phyloP scores from a whole-genome alignment of 352 stramenopile genomes.

The Blastocystis hominis region DNA sequence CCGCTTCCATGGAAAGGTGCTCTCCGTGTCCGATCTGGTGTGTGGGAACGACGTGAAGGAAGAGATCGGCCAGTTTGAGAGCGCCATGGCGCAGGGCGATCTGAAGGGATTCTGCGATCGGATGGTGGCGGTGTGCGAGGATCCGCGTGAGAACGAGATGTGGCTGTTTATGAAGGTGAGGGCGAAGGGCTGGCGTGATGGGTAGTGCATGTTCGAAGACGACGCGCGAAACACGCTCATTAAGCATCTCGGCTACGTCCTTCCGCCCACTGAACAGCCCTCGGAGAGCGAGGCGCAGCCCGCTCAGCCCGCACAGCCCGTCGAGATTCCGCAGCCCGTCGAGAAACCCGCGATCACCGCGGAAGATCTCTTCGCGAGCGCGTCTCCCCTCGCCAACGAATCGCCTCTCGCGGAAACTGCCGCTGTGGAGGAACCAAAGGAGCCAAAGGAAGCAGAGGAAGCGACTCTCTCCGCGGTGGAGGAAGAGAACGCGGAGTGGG shows the following conservation, averaged over 20 bases:
- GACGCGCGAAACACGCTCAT: conserved; percentile 58
- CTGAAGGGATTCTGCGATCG: conserved; percentile 81
- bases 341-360: background rate
- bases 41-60: conserved; percentile 73
- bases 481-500: conserved; percentile 69
- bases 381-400: background rate
- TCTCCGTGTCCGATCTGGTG: conserved; percentile 73
- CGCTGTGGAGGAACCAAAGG: background rate
- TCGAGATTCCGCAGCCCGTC: background rate
- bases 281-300: conserved; percentile 1
- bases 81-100: conserved; percentile 75
- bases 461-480: background rate
- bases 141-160: conserved; percentile 69
- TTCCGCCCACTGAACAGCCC: background rate
- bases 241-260: conserved; percentile 57
- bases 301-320: conserved; percentile 35
- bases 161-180: conserved; percentile 82
- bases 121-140: conserved; percentile 70
- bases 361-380: conserved; percentile 32
- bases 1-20: conserved; percentile 70
- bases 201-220: conserved; percentile 61
- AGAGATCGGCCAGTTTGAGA: conserved; percentile 78
- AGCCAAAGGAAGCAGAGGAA: no score
- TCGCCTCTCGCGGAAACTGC: background rate
- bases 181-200: background rate